Evolutionary conservation across 2,329 filamentous ascomycete species (phyloP).

Genomic region (Aspergillus aculeatinus): DNA sequence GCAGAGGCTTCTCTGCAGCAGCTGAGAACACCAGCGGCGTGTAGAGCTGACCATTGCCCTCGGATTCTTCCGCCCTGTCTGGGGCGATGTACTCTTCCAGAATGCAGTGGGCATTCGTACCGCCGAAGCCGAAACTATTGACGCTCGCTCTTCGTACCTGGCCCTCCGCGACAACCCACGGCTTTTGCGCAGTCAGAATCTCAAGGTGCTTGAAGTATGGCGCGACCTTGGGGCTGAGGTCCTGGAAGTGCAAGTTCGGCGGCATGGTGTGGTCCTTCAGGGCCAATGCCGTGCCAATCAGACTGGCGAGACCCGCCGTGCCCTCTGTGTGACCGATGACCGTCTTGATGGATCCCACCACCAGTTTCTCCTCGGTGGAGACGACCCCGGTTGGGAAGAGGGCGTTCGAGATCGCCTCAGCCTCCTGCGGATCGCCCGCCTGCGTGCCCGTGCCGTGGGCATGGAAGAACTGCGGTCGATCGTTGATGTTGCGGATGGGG

Average conservation of each 20-base stretch:
- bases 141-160: constrained; percentile 40
- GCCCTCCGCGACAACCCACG: constrained; percentile 12
- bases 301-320: constrained; percentile 28
- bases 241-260: constrained; percentile 19
- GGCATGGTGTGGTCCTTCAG: constrained; percentile 20
- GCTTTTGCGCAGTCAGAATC: constrained; percentile 5
- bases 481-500: constrained; percentile 15
- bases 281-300: constrained; percentile 17
- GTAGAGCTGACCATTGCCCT: too few relatives aligned
- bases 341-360: background rate
- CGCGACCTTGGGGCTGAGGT: constrained; percentile 25
- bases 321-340: constrained; percentile 30
- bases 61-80: too few relatives aligned
- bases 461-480: constrained; percentile 45
- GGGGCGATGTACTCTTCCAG: background rate
- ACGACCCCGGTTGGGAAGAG: background rate
- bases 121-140: constrained; percentile 40
- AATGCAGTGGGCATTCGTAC: background rate
- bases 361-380: background rate
- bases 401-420: background rate
- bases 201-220: constrained; percentile 12
- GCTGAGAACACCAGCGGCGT: too few relatives aligned
- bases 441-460: constrained; percentile 45
- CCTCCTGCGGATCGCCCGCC: constrained; percentile 10
- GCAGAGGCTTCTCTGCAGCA: background rate